Evolutionary conservation across 2,329 filamentous ascomycete species (phyloP), one percentile per base, ranked within the genome.

Genomic region (Trichoderma endophyticum): DNA sequence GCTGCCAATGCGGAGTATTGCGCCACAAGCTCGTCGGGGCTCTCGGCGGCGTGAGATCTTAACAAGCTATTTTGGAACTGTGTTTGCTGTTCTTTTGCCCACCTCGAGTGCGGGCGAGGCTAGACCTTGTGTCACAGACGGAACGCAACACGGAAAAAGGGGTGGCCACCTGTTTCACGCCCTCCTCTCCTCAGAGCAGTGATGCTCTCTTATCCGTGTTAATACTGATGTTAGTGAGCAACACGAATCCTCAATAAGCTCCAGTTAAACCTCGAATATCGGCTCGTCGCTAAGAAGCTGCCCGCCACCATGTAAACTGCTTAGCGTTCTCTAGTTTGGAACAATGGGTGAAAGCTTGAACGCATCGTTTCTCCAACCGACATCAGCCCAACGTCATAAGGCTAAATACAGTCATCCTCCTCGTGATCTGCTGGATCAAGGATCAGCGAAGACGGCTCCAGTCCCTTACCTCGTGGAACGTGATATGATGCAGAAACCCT

Each of bases 371-470:
- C 64, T 67, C 64, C 57, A 70, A 73, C 39, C 70, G 62, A 72
- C 71, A 72, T 76, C 75, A 77, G 73, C 72, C 70, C 73, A 78
- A 79, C 78, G 78, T 77, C 78, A 80, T 80, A 73, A 73, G 71
- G 24, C 65, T 62, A 56, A 64, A 70, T 26, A 64, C 43, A 61
- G 56, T 43, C 56, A 51, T 59, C 51, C 56, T 59, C 57, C 70
- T 71, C 70, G 70, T 71, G 70, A 71, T 71, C 70, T 15, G 26
- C 43, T 57, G 59, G 48, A 24, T 24, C 48, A 54, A 54, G 60
- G 28, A 57, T 64, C 68, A 64, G 68, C 59, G 14, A 32, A 64
- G 43, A 71, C 56, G 61, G 48, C 43, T 36, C 36, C 34, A 66
- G 61, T 34, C 70, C 39, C 70, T 71, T 60, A 18, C 56, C 26